Evolutionary conservation across 805 yeast species (phyloP), one percentile per base, ranked within the genome.

Genomic region (Metschnikowia bowlesiae): DNA sequence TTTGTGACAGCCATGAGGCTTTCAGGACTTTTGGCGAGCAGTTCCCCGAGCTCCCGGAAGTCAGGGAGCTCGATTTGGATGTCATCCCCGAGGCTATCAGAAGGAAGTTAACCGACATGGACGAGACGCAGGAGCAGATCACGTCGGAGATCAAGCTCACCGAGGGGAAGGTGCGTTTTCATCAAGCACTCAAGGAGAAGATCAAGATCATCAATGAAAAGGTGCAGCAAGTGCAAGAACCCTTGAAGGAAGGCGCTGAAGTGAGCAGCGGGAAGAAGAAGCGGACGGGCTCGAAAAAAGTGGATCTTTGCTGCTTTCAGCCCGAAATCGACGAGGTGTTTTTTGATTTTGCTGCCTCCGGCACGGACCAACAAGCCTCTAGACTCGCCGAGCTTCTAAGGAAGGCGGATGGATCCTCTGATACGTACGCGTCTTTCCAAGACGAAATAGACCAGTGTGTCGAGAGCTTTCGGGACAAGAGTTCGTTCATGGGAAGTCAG

Each of bases 291-390:
- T 52, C 57, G 7, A 72, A 66, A 48, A 78, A 71, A 49, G 51
- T 73, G 28, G 85, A 81, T 38, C 64, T 82, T 3, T 83, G 87
- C 63, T 82, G 82, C 9, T 82, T 70, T 59, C 80, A 80, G 50
- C 53, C 62, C 10, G 44, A 60, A 4, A 58, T 73, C 30, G 50
- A 51, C 22, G 33, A 44, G 29, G 31, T 29, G 32, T 36, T 39
- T n/a, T 41, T 26, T 7, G 26, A 39, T 29, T 30, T 28, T n/a
- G 33, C 40, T 36, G 33, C 30, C 7, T 31, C 29, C 39, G 41
- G 37, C 26, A 48, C 46, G 6, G 29, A 30, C 13, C 28, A 18
- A 2, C 13, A 29, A 10, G 13, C 43, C 34, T n/a, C 6, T 9
- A 13, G 26, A 22, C 26, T 34, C 22, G 13, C 31, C 3, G 26